Evolutionary conservation across 2,329 filamentous ascomycete species (phyloP).

Genomic region (Rhinocladiella similis): DNA sequence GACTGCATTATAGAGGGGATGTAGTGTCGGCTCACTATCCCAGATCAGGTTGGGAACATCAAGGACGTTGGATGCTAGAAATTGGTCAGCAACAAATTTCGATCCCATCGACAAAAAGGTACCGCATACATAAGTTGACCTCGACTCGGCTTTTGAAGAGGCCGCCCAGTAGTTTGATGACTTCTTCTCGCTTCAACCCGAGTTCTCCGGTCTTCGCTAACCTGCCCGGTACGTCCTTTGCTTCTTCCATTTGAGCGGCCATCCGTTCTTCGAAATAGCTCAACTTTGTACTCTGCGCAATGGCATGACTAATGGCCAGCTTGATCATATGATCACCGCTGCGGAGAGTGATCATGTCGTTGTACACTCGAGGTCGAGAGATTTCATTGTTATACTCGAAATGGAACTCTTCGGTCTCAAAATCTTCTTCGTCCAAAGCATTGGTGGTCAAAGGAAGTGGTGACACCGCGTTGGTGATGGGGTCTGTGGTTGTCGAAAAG

Average conservation of each 20-base stretch:
- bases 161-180: slow-evolving; percentile 85
- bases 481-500: slow-evolving; percentile 54
- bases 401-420: slow-evolving; percentile 97
- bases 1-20: slow-evolving; percentile 90
- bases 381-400: slow-evolving; percentile 92
- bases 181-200: slow-evolving; percentile 87
- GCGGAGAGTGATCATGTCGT: slow-evolving; percentile 97
- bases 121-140: slow-evolving; percentile 85
- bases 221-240: slow-evolving; percentile 86
- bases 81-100: not conserved
- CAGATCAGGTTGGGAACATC: slow-evolving; percentile 98
- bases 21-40: slow-evolving; percentile 92
- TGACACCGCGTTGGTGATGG: slow-evolving; percentile 33
- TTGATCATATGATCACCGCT: slow-evolving; percentile 95
- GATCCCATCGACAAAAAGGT: too few relatives aligned
- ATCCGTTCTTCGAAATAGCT: slow-evolving; percentile 96
- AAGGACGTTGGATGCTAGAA: slow-evolving; percentile 83
- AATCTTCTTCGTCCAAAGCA: slow-evolving; percentile 82
- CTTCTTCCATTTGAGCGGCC: slow-evolving; percentile 89
- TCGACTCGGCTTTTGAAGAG: slow-evolving; percentile 94
- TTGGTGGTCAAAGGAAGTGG: slow-evolving; percentile 69
- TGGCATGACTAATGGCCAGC: slow-evolving; percentile 71
- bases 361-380: slow-evolving; percentile 87
- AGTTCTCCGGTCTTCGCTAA: slow-evolving; percentile 86
- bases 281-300: slow-evolving; percentile 94